Evolutionary conservation across 2,329 filamentous ascomycete species (phyloP), one percentile per base, ranked within the genome.

Genomic region (Colletotrichum sp.): DNA sequence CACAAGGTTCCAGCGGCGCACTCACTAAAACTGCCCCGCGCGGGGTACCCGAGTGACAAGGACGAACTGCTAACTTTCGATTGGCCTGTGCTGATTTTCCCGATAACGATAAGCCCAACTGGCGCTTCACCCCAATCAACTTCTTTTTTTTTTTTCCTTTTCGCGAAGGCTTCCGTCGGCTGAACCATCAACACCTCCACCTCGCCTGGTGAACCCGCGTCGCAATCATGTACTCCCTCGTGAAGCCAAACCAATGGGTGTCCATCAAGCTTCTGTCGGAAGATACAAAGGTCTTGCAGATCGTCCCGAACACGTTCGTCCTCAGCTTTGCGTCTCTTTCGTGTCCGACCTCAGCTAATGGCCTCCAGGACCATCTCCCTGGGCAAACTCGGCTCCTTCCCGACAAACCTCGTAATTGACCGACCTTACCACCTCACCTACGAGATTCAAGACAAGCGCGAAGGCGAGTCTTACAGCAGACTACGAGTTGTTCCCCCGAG

Each of bases 341-440:
- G 70, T 71, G 72, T 75, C 66, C 68, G 34, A 25, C 13, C 60
- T 34, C 44, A 52, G 39, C 57, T 61, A 16, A 48, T 13, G 9
- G 22, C 67, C 72, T 44, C 19, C 80, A 98, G 96, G 55, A 95
- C 92, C 60, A 94, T 98, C 78, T 95, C 95, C 3, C 89, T 98
- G 39, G 96, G 96, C 72, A 98, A 98, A 91, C 98, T 97, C 83
- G 97, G 97, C 78, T 92, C 92, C 3, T 98, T 99, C 82, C 94
- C 95, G 19, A 93, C 95, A 68, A 98, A 98, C 82, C 91, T 97
- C 36, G 92, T 99, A 61, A 91, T 99, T 77, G 94, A 95, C n/a
- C 93, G 97, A 9, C 97, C 97, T 0, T 98, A 95, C 83, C 92
- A 98, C 86, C 88, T 98, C 76, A 98, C 96, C 1, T 99, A 95